Percentiles rank a stretch among this genome's conserved stretches.
Conservation (phyloP, 371 early-diverging fungal genomes). For the Circinella umbellata region DNA sequence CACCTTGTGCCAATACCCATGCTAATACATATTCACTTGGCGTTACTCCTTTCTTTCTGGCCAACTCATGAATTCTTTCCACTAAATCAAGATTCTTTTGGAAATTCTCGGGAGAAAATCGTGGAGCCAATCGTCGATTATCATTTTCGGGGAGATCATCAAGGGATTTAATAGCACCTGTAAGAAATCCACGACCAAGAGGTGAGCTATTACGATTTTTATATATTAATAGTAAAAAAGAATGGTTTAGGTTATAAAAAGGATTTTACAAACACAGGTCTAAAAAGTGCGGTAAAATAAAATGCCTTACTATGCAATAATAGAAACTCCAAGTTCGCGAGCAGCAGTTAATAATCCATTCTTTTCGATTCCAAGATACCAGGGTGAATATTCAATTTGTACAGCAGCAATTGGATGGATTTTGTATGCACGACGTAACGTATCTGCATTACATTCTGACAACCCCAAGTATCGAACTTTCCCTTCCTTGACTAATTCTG, state of each 20-base stretch:
- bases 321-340: slow-evolving; percentile 60
- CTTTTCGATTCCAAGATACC: slow-evolving; percentile 55
- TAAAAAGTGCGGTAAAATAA: neutral
- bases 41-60: slow-evolving; percentile 46
- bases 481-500: slow-evolving; percentile 64
- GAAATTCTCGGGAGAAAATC: slow-evolving; percentile 57
- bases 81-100: slow-evolving; percentile 59
- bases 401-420: slow-evolving; percentile 70
- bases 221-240: too few species aligned
- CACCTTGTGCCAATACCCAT: slow-evolving; percentile 60
- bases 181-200: slow-evolving; percentile 66
- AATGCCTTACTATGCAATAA: slow-evolving; percentile 48
- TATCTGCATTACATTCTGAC: slow-evolving; percentile 58
- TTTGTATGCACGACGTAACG: slow-evolving; percentile 62
- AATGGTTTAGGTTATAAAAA: too few species aligned
- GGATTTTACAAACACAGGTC: too few species aligned
- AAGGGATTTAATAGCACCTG: slow-evolving; percentile 47
- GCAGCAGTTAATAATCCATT: slow-evolving; percentile 58
- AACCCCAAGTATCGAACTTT: slow-evolving; percentile 65
- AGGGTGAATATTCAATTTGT: slow-evolving; percentile 62
- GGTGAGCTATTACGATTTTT: slow-evolving; percentile 29
- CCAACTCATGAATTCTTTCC: slow-evolving; percentile 45
- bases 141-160: slow-evolving; percentile 57
- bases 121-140: slow-evolving; percentile 50
- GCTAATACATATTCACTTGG: slow-evolving; percentile 56